phyloP scores from a whole-genome alignment of 2,329 filamentous ascomycete genomes.

The Neonectria coccinea region DNA sequence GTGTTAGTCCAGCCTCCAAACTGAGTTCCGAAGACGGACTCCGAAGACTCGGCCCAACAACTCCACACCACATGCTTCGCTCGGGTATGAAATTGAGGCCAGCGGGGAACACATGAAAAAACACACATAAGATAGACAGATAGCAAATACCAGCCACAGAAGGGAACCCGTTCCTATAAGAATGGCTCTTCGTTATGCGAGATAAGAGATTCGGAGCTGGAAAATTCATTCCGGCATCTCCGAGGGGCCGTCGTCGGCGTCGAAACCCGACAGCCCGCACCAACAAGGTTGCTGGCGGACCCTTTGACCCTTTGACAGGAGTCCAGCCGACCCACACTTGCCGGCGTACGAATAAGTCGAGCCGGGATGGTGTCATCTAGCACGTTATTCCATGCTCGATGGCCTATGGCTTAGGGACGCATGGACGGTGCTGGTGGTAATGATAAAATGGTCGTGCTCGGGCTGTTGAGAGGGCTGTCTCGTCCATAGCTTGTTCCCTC shows the following conservation, averaged over 20 bases:
- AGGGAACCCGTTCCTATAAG: conserved; percentile 13
- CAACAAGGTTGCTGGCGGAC: conserved; percentile 37
- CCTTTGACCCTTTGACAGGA: conserved; percentile 33
- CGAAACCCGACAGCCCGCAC: conserved; percentile 36
- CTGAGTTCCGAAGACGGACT: neutral
- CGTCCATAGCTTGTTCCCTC: conserved; percentile 22
- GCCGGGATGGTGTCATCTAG: conserved; percentile 47
- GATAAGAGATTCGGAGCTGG: conserved; percentile 33
- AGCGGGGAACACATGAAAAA: neutral
- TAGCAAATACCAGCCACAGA: conserved; percentile 7
- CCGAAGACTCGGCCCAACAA: neutral
- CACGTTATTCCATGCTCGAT: conserved; percentile 46
- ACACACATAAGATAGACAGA: neutral
- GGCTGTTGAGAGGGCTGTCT: conserved; percentile 22
- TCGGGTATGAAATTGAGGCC: conserved; percentile 11
- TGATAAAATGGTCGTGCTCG: conserved; percentile 40
- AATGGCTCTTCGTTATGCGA: conserved; percentile 20
- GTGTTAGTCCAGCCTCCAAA: conserved; percentile 4
- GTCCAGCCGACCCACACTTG: conserved; percentile 42
- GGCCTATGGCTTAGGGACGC: conserved; percentile 42
- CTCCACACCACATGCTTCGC: neutral
- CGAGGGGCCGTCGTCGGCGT: conserved; percentile 33
- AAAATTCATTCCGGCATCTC: conserved; percentile 32
- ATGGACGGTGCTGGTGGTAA: conserved; percentile 19
- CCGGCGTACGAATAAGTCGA: conserved; percentile 34